phyloP scores from a whole-genome alignment of 2,329 filamentous ascomycete species.

The Nothophaeocryptopus gaeumannii region DNA sequence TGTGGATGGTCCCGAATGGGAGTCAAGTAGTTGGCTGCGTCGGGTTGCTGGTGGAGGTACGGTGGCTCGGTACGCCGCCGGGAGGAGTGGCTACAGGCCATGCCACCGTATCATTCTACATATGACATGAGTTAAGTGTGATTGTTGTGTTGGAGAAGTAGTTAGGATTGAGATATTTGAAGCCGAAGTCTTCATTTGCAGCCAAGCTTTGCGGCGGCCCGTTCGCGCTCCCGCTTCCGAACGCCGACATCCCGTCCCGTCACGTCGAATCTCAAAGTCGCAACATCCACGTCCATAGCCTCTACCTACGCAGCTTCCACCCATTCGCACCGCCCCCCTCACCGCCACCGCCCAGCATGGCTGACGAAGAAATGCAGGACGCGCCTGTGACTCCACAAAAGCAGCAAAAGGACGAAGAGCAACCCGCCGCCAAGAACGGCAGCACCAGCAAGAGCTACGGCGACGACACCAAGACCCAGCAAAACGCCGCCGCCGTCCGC shows the following conservation, averaged over 20 bases:
- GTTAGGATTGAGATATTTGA: not conserved
- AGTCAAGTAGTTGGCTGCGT: conserved; percentile 30
- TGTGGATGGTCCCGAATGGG: conserved; percentile 23
- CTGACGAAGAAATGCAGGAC: conserved; percentile 58
- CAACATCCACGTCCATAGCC: not conserved
- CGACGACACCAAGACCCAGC: conserved; percentile 66
- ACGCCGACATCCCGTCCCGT: no score
- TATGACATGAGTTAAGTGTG: not conserved
- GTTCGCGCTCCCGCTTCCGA: no score
- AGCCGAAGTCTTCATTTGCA: no score
- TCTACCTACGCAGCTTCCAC: not conserved
- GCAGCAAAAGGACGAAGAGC: conserved; percentile 12
- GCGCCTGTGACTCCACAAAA: conserved; percentile 39
- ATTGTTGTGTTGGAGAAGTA: not conserved
- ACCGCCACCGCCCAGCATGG: conserved; percentile 24
- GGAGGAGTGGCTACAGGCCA: no score
- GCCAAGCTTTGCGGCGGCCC: no score
- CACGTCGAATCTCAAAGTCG: not conserved
- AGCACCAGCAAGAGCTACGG: conserved; percentile 31
- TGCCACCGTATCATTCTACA: no score
- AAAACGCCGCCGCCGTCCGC: conserved; percentile 75
- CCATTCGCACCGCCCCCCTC: not conserved
- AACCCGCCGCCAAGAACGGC: conserved; percentile 10
- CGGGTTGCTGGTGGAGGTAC: conserved; percentile 19
- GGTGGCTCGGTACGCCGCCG: no score